Evolutionary conservation across 2,329 filamentous ascomycete genomes (phyloP).

Genomic region (Pestalotiopsis sp.): DNA sequence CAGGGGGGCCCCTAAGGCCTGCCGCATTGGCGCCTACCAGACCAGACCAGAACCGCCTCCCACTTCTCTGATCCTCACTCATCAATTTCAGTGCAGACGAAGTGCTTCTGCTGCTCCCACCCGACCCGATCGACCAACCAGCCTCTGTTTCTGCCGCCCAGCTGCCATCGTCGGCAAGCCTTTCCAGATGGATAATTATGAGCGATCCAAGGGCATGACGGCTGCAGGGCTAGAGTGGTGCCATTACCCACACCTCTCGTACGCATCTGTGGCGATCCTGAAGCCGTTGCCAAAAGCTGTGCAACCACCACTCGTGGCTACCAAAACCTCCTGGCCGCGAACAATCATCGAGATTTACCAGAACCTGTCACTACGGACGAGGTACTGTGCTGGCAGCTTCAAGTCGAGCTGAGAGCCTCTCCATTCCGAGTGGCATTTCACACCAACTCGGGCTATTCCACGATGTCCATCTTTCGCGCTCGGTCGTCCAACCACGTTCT

Average conservation of each 20-base stretch:
- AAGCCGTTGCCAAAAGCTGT: constrained; percentile 2
- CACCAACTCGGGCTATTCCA: background rate
- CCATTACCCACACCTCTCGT: constrained; percentile 15
- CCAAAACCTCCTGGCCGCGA: background rate
- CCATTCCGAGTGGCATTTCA: background rate
- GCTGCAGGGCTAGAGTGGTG: constrained; percentile 8
- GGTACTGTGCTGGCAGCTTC: background rate
- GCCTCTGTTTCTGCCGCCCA: background rate
- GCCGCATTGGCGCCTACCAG: constrained; percentile 13
- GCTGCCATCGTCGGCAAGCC: background rate
- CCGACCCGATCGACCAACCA: background rate
- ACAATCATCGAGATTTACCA: background rate
- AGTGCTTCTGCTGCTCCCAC: background rate
- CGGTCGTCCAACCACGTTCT: background rate
- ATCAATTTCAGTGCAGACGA: background rate
- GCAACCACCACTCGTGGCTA: background rate
- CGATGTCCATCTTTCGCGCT: background rate
- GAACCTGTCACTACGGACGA: background rate
- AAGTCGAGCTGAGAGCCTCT: background rate
- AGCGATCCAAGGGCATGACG: background rate
- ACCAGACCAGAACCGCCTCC: background rate
- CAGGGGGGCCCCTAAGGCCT: background rate
- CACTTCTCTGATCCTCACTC: background rate
- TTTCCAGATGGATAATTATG: background rate
- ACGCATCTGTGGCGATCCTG: constrained; percentile 12